Evolutionary conservation across 2,329 filamentous ascomycete genomes (phyloP), one percentile per base, ranked within the genome.

Genomic region (Aspergillus spinulosporus): DNA sequence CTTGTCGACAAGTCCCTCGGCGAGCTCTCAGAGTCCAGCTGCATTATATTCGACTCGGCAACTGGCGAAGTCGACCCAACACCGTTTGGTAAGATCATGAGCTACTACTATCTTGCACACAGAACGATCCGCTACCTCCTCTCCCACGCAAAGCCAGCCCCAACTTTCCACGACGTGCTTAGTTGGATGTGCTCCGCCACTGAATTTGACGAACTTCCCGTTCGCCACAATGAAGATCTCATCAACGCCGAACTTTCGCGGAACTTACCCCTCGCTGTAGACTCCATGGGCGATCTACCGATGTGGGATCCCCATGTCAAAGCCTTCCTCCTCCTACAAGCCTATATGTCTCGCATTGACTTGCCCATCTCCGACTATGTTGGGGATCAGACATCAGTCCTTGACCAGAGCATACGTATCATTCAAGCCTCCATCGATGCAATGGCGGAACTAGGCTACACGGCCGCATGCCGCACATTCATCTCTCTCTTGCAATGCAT

Each of bases 231-330:
- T 69, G 94, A 99, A 76, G 95, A 99, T 69, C 84, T 99, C 44
- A 92, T 99, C 79, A 99, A 99, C 70, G 89, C 85, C 3, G 91
- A 97, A 64, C 81, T 99, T 2, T 91, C 92, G 5, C 84, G 86
- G 56, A 91, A 92, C 60, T 78, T 99, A 0, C 90, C 92, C 0
- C 84, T 94, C 51, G 75, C 80, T 31, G 83, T 82, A 4, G 82
- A 85, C 14, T 72, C 76, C 14, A 81, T 87, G 64, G 87, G 86
- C 5, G 67, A 72, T 7, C 78, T 97, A 40, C 93, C 93, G 1
- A 89, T 99, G 87, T 99, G 94, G 94, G 94, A 99, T 76, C 94
- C 94, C 0, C 94, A 99, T 70, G 91, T 97, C 69, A 99, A 99
- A 74, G 87, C 94, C 0, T 97, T 97, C 77, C 78, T 99, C 37